Percentiles rank a stretch among this genome's conserved stretches.
phyloP scores from a whole-genome alignment of 306 rosid species.

The Gastrolobium bilobum region DNA sequence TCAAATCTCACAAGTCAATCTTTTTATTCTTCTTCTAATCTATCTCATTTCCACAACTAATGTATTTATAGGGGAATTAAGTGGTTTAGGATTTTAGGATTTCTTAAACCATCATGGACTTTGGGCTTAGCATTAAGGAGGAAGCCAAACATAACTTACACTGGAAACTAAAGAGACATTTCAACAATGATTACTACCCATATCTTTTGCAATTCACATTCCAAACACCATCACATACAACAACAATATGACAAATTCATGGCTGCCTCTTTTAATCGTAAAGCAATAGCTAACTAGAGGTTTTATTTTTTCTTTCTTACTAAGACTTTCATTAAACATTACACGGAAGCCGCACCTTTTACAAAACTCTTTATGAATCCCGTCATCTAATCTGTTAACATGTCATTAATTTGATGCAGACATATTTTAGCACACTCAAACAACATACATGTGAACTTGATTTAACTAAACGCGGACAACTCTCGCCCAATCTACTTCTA shows the following conservation, averaged over 20 bases:
- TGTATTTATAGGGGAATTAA: no score
- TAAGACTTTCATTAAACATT: neutral
- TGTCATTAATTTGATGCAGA: neutral
- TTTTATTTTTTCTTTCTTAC: neutral
- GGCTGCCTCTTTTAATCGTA: neutral
- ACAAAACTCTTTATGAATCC: neutral
- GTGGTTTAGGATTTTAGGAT: no score
- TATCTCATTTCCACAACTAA: no score
- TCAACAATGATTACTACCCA: neutral
- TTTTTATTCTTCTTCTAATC: no score
- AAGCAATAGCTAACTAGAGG: no score
- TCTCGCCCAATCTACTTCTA: neutral
- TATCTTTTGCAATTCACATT: neutral
- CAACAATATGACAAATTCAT: neutral
- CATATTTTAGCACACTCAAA: neutral
- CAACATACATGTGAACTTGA: neutral
- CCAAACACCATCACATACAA: neutral
- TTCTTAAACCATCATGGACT: no score
- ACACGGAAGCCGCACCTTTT: neutral
- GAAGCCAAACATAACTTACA: no score
- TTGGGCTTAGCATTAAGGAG: no score
- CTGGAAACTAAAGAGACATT: no score
- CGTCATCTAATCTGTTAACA: neutral
- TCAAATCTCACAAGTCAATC: no score
- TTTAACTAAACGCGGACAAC: neutral